Conservation (phyloP, 441 rosid genomes). For the Lepidium campestre region DNA sequence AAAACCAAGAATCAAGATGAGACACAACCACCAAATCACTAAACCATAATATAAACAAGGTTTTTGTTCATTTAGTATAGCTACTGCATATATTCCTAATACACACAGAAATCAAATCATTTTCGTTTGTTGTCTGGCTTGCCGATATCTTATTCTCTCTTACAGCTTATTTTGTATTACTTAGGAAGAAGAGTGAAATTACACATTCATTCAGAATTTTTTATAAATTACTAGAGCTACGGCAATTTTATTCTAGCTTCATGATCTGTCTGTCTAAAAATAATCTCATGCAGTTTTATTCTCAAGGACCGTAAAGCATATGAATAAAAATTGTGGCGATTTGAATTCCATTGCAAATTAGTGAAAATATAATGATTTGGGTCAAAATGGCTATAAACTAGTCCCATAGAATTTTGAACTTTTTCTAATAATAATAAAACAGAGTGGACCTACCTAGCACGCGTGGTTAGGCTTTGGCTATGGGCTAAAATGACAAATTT, state of each 20-base stretch:
- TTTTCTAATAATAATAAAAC: too few relatives aligned
- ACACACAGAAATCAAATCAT: not conserved
- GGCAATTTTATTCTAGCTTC: not conserved
- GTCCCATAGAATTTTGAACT: not conserved
- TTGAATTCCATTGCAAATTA: not conserved
- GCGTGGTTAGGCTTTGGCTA: not conserved
- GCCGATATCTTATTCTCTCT: not conserved
- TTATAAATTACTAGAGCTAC: not conserved
- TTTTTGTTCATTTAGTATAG: not conserved
- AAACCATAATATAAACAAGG: conserved; percentile 8
- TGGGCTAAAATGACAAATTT: not conserved
- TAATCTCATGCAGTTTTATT: not conserved
- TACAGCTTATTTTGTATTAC: not conserved
- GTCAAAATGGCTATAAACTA: too few relatives aligned
- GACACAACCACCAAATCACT: conserved; percentile 35
- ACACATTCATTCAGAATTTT: not conserved
- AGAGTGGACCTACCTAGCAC: conserved; percentile 10
- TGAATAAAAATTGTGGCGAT: not conserved
- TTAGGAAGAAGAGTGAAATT: not conserved
- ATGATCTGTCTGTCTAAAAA: not conserved
- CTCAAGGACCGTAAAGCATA: not conserved
- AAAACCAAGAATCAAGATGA: conserved; percentile 64
- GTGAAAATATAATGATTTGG: too few relatives aligned
- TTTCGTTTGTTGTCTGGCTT: not conserved
- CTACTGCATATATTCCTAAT: conserved; percentile 2